These are phyloP conservation scores for Fusarium miscanthi DNA, from an alignment of 2,329 filamentous ascomycete species.

Conservation along the genomic window DNA sequence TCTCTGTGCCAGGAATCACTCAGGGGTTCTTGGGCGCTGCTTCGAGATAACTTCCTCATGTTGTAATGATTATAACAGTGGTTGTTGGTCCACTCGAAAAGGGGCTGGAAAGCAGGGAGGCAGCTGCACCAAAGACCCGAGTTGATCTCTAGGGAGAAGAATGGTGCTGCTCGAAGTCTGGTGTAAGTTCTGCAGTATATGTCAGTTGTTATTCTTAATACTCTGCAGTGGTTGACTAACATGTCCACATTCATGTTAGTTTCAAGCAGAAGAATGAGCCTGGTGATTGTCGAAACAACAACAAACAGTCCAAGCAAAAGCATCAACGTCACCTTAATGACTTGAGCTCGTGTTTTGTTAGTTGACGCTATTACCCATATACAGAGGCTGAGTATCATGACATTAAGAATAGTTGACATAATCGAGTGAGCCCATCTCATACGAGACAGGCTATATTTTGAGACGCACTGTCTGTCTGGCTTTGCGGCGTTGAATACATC, in stretches of 20 bases:
- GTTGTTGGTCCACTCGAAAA: constrained; percentile 45
- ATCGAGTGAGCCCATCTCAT: constrained; percentile 51
- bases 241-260: constrained; percentile 46
- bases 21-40: constrained; percentile 18
- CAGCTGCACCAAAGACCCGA: constrained; percentile 57
- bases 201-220: not conserved
- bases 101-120: constrained; percentile 54
- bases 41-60: constrained; percentile 36
- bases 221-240: constrained; percentile 41
- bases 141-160: constrained; percentile 56
- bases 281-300: constrained; percentile 52
- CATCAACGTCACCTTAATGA: constrained; percentile 50
- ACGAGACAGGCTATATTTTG: constrained; percentile 26
- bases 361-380: constrained; percentile 52
- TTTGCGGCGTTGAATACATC: constrained; percentile 37
- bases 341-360: constrained; percentile 50
- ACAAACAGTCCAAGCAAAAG: constrained; percentile 54
- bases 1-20: constrained; percentile 27
- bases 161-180: constrained; percentile 51
- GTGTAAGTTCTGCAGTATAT: constrained; percentile 49
- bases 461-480: constrained; percentile 28
- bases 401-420: constrained; percentile 50
- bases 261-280: constrained; percentile 51
- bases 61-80: constrained; percentile 24
- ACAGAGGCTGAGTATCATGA: constrained; percentile 50